A percentile compares a stretch with the other conserved stretches of the same genome.
Evolutionary conservation across 495 filamentous ascomycete genomes (phyloP).

Genomic region (Penicillium dipodomyicola): DNA sequence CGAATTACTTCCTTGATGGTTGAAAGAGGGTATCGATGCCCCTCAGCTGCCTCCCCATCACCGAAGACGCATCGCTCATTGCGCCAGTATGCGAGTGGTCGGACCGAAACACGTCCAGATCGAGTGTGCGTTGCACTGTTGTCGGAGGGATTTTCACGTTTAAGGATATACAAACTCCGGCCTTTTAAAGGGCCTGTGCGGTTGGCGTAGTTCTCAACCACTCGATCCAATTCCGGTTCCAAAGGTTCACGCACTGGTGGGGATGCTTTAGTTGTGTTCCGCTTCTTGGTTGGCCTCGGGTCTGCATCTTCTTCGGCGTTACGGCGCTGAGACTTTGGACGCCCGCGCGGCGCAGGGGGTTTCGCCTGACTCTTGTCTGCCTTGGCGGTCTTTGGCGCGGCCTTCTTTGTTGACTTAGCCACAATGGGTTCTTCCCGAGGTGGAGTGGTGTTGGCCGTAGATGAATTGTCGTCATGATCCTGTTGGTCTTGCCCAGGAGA

Average conservation of each 20-base stretch:
- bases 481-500: slow-evolving; percentile 55
- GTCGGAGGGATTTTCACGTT: slow-evolving; percentile 61
- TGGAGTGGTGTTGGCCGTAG: slow-evolving; percentile 11
- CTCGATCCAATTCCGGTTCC: slow-evolving; percentile 38
- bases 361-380: slow-evolving; percentile 15
- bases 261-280: slow-evolving; percentile 23
- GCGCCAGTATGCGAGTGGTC: slow-evolving; percentile 83
- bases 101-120: slow-evolving; percentile 58
- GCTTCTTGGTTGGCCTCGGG: slow-evolving; percentile 37
- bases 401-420: slow-evolving; percentile 17
- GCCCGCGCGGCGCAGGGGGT: slow-evolving; percentile 33
- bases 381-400: slow-evolving; percentile 13
- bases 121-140: slow-evolving; percentile 49
- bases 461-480: slow-evolving; percentile 54
- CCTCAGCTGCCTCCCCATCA: slow-evolving; percentile 51
- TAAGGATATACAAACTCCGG: slow-evolving; percentile 67
- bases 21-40: slow-evolving; percentile 56
- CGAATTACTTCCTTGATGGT: slow-evolving; percentile 74
- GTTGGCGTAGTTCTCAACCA: slow-evolving; percentile 44
- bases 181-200: slow-evolving; percentile 47
- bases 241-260: slow-evolving; percentile 20
- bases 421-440: slow-evolving; percentile 10
- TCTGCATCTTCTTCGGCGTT: slow-evolving; percentile 24
- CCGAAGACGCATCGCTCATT: slow-evolving; percentile 75
- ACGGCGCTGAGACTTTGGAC: slow-evolving; percentile 29